Base-by-base conservation (phyloP, 2,329 filamentous ascomycete genomes). In the Scedosporium apiospermum region DNA sequence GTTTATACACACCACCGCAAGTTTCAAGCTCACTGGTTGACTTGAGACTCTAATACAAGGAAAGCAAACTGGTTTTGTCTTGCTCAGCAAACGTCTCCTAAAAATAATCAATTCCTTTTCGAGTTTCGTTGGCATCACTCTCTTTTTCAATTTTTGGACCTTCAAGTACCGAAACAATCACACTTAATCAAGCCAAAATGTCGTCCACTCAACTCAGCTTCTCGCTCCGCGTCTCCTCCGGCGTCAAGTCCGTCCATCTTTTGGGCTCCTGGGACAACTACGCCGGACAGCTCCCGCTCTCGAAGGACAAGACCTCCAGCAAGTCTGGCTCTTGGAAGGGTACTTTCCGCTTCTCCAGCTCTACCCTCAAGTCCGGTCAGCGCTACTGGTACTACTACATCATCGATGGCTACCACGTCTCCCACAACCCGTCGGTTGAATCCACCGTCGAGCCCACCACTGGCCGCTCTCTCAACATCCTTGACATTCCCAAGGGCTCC, bases 301-400 rank as follows among this genome's bases (percentile, higher is more conserved):
- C 92, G 78, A 93, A 92, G 81, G 91, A 96, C 77, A 87, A 85
- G 80, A 79, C 82, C 72, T 84, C 88, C 58, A 88, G 88, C 78
- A 96, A 96, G 82, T 86, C 89, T 63, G 92, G 92, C 73, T 89
- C 89, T 69, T 98, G 93, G 92, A 90, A 93, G 76, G 95, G 93
- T 73, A 96, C 91, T 72, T 97, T 99, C 83, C 89, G 91, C 80
- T 97, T 99, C 81, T 90, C 95, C 79, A 89, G 88, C 74, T 79
- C 86, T 66, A 93, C 91, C 65, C 85, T 98, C 71, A 88, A 93
- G 81, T 82, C 91, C 70, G 92, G 93, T 75, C 87, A 91, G 75
- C 88, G 93, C 74, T 98, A 98, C 87, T 99, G 95, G 95, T 99
- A 98, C 88, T 99, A 99, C 87, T 99, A 97, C 84, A 97, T 98